Evolutionary conservation across 768 basidiomycete genomes (phyloP), one percentile per base, ranked within the genome.

Genomic region (Boletus reticuloceps): DNA sequence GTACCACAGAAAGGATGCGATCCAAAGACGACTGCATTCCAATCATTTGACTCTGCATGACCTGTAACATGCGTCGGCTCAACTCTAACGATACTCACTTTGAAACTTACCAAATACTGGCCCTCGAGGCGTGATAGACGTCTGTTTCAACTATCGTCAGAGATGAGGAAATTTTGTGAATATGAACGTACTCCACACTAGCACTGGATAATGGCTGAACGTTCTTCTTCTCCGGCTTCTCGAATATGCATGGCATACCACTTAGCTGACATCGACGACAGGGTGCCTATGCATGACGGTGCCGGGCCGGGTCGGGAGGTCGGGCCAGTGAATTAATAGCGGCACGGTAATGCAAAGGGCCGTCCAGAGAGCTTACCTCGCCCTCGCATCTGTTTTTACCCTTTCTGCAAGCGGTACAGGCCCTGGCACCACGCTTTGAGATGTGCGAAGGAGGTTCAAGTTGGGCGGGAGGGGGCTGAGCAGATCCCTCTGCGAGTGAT

Each of bases 381-480:
- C 91, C 91, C 76, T 94, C 92, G 69, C 92, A 94, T 70, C 91
- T 79, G 77, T 94, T 94, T 79, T 94, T 94, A 54, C 91, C 91
- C 65, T 91, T 91, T 69, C 91, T 84, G 73, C 91, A 94, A 59
- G 87, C 84, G 16, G 91, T 92, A 70, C 91, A 94, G 51, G 91
- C 91, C 59, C 90, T 79, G 52, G 90, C 89, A n/a, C 91, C 91
- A 64, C 91, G 81, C 80, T 93, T 94, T 42, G 91, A 89, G 61
- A 91, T 88, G 71, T 92, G 88, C n/a, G 77, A 67, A 31, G 77
- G 31, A 51, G 71, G 53, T n/a, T n/a, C n/a, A n/a, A n/a, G n/a
- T 53, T 74, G 77, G 20, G 64, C 50, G 17, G 53, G 55, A 62
- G 62, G 40, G 53, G 51, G 57, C 64, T 64, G 51, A 54, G 66